A percentile compares a stretch with the other conserved stretches of the same genome.
Conservation (phyloP, 2,329 filamentous ascomycete species). For the Diaporthe capsici region DNA sequence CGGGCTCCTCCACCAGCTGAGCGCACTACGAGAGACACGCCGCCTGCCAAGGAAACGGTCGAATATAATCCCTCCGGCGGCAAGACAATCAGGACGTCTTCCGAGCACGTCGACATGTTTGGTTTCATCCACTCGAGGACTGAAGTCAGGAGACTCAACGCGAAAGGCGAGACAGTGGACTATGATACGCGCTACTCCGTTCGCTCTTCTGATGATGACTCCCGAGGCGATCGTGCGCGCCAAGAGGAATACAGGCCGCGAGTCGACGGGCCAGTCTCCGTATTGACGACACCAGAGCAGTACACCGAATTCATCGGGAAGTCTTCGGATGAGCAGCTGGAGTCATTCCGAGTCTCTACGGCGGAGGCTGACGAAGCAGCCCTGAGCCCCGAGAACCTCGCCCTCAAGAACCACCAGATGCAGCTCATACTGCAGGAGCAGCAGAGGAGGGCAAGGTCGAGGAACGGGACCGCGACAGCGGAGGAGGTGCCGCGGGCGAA, state of each 20-base stretch:
- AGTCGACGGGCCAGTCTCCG: neutral
- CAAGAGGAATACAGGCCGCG: neutral
- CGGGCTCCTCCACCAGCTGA: constrained; percentile 20
- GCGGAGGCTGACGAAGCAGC: neutral
- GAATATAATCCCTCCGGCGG: constrained; percentile 36
- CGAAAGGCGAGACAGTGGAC: constrained; percentile 58
- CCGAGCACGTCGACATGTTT: constrained; percentile 59
- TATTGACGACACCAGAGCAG: neutral
- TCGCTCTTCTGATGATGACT: constrained; percentile 14
- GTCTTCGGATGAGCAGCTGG: constrained; percentile 25
- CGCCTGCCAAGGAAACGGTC: constrained; percentile 42
- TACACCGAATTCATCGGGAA: neutral
- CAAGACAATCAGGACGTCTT: constrained; percentile 54
- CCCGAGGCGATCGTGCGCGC: neutral
- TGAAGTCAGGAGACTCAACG: constrained; percentile 57
- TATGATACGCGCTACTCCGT: constrained; percentile 54
- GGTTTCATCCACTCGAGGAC: constrained; percentile 60
- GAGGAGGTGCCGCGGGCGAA: neutral
- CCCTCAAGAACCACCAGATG: neutral
- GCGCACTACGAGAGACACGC: constrained; percentile 17
- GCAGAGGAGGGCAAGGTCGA: neutral
- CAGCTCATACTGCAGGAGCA: constrained; percentile 11
- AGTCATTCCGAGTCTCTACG: neutral
- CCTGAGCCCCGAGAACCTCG: neutral
- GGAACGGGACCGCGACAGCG: neutral